Evolutionary conservation across 768 basidiomycete species (phyloP).

Genomic region (Nevesoporus exiguus): DNA sequence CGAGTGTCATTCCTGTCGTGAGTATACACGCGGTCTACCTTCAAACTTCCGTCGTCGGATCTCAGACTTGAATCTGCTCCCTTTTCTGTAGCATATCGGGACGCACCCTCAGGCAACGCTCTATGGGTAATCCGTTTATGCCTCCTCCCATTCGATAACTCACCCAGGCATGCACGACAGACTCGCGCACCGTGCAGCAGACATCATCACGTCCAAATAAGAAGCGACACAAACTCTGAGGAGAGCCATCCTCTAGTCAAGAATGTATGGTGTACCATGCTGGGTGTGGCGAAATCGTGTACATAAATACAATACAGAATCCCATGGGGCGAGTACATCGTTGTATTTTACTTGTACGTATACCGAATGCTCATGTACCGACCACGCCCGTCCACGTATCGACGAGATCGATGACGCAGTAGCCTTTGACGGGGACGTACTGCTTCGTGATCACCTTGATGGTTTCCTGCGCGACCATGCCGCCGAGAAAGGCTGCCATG

Average conservation of each 20-base stretch:
- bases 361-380: conserved; percentile 5
- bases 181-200: conserved; percentile 8
- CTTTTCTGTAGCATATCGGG: conserved; percentile 14
- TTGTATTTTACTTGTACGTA: not conserved
- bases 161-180: not conserved
- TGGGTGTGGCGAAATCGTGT: too few relatives aligned
- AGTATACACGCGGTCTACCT: too few relatives aligned
- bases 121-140: conserved; percentile 8
- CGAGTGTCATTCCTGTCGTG: conserved; percentile 17
- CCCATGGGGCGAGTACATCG: not conserved
- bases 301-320: too few relatives aligned
- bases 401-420: conserved; percentile 80
- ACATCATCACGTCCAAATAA: not conserved
- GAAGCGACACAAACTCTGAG: too few relatives aligned
- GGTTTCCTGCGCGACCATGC: conserved; percentile 90
- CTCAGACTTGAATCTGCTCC: too few relatives aligned
- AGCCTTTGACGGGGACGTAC: conserved; percentile 87
- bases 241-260: too few relatives aligned
- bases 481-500: conserved; percentile 90
- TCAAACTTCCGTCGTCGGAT: not conserved
- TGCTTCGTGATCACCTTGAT: conserved; percentile 98
- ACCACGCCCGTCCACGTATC: conserved; percentile 71
- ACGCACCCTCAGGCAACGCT: conserved; percentile 20
- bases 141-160: not conserved
- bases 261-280: too few relatives aligned